A percentile compares a stretch with the other conserved stretches of the same genome.
phyloP scores from a whole-genome alignment of 768 basidiomycete genomes.

The Leccinellum luteum region DNA sequence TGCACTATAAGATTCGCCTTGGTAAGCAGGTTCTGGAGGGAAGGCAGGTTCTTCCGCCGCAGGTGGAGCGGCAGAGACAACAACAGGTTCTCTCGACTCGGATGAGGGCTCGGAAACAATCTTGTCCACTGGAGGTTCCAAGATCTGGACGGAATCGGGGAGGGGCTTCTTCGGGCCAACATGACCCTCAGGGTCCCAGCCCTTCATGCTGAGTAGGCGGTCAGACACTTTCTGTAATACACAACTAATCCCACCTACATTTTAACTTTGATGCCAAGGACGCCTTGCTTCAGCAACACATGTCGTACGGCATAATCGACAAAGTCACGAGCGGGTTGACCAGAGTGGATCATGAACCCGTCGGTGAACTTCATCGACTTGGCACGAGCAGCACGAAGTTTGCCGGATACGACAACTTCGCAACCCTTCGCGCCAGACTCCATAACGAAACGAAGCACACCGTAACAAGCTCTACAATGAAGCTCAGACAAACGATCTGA shows the following conservation, averaged over 20 bases:
- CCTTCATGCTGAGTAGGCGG: constrained; percentile 78
- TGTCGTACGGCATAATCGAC: constrained; percentile 98
- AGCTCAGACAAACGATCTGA: neutral
- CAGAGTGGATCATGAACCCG: constrained; percentile 98
- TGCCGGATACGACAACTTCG: constrained; percentile 99
- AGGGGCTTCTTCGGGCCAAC: constrained; percentile 89
- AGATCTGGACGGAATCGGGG: constrained; percentile 89
- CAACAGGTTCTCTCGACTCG: constrained; percentile 75
- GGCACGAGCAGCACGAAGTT: constrained; percentile 98
- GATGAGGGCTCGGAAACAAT: constrained; percentile 85
- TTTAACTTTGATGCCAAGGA: constrained; percentile 99
- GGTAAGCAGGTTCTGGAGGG: constrained; percentile 34
- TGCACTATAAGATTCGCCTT: constrained; percentile 39
- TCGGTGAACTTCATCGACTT: constrained; percentile 99
- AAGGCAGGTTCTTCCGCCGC: constrained; percentile 50
- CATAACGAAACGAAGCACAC: constrained; percentile 99
- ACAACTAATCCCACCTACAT: constrained; percentile 56
- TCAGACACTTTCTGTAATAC: constrained; percentile 10
- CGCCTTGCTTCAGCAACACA: constrained; percentile 97
- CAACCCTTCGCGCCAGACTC: constrained; percentile 99
- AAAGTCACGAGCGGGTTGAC: constrained; percentile 95
- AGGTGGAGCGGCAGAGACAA: constrained; percentile 47
- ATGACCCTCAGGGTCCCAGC: constrained; percentile 88
- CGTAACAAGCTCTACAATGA: constrained; percentile 82
- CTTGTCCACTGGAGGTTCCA: constrained; percentile 90